Evolutionary conservation across 371 early-diverging fungal species (phyloP), one percentile per base, ranked within the genome.

Genomic region (Mortierella sp.): DNA sequence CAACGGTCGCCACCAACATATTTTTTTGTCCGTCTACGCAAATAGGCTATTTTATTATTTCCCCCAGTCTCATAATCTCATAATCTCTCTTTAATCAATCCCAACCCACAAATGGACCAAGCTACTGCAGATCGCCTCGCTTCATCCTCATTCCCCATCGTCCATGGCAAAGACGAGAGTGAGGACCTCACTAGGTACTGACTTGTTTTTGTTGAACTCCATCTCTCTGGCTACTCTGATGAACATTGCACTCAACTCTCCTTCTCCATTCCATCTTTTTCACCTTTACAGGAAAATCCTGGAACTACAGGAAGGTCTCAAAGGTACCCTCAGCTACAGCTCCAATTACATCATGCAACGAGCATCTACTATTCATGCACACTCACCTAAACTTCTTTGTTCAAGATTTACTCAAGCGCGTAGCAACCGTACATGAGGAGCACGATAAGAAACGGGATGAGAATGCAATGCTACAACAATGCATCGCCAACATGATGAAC

Each of bases 381-480:
- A 59, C 2, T n/a, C 59, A 16, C 9, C 40, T 21, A 33, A 33
- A 38, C 40, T 55, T 55, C n/a, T 7, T 16, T 59, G 16, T 19
- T 43, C 7, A n/a, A 80, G 81, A 80, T 22, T 58, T 75, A 21
- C 73, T 76, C 53, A 81, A 75, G 64, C 76, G 82, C 21, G 82
- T 81, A 15, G 67, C 66, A 22, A 66, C 82, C 16, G 82, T 81
- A 13, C 82, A 76, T 45, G 76, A 69, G 59, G 82, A 81, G 15
- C 76, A 81, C n/a, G 70, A 81, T 47, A 81, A 81, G 73, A 81
- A 81, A 57, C 69, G 72, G 63, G 82, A 75, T 36, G 82, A 76
- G 41, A 81, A 81, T 59, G 59, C 60, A 28, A 76, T 81, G 82
- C 61, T 81, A 4, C 82, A 81, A 21, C 76, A 75, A 55, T 81